Conservation (phyloP, 257 asterid species). For the Ocimum tenuiflorum region DNA sequence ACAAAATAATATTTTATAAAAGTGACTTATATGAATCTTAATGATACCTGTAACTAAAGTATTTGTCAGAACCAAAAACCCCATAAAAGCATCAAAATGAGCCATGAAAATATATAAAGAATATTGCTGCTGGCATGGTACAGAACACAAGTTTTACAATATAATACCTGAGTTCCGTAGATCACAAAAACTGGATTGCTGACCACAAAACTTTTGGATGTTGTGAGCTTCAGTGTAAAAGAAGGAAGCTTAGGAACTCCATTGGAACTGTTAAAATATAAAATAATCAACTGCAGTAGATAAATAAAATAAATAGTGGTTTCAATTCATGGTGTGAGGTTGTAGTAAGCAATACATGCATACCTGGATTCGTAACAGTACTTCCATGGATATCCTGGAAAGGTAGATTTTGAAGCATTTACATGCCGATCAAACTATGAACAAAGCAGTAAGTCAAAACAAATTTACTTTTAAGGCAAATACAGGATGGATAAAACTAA, state of each 20-base stretch:
- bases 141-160: constrained; percentile 7
- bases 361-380: constrained; percentile 84
- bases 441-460: constrained; percentile 7
- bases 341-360: constrained; percentile 1
- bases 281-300: constrained; percentile 19
- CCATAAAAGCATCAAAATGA: neutral
- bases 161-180: constrained; percentile 63
- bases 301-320: constrained; percentile 14
- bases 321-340: constrained; percentile 5
- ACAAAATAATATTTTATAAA: neutral
- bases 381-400: constrained; percentile 75
- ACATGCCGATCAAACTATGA: constrained; percentile 60
- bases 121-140: neutral
- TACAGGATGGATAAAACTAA: neutral
- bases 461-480: constrained; percentile 4
- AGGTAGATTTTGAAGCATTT: constrained; percentile 54
- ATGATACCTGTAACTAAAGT: neutral
- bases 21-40: neutral
- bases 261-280: constrained; percentile 39
- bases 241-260: constrained; percentile 57
- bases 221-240: constrained; percentile 56
- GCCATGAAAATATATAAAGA: constrained; percentile 10
- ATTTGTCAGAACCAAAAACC: neutral
- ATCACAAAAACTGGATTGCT: constrained; percentile 53
- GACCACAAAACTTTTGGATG: constrained; percentile 58